Evolutionary conservation across 176 grass and related monocot genomes (phyloP), one percentile per base, ranked within the genome.

Genomic region (Alloteropsis semialata): DNA sequence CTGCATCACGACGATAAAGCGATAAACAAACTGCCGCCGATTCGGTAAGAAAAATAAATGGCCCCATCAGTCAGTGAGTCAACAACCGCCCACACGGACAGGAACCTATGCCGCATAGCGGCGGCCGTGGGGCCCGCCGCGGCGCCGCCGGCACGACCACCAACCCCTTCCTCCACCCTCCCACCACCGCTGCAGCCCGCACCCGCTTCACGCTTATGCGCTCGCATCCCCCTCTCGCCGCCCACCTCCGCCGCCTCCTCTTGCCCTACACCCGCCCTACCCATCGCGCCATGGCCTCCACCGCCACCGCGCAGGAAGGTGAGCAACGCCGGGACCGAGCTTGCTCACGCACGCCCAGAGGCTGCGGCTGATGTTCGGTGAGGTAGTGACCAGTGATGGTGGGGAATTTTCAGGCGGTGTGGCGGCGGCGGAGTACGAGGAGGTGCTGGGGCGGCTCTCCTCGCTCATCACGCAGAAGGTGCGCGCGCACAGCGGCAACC

Each of bases 381-480:
- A 14, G 27, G 59, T n/a, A 14, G 39, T n/a, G 32, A 10, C 46
- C 5, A 5, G 5, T 19, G 30, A n/a, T 62, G 4, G 6, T 7
- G 28, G 22, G 0, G n/a, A 1, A 2, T 10, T 56, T 56, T 57
- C 77, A 53, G 76, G 65, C 36, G 76, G 33, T 50, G 53, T 8
- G 16, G 80, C 62, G 51, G 30, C 32, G 57, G 37, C 69, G 78
- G 84, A 84, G 56, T 98, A 98, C 79, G 92, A 98, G 33, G 91
- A 91, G 72, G 92, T 92, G 58, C 72, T 98, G 58, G 87, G 55
- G 3, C 84, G 86, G 59, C 81, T 98, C 55, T 93, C 92, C 3
- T 98, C 92, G 67, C 92, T 98, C 32, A 98, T 98, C 89, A 90
- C 90, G 66, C 85, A 89, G 46, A 90, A 88, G 81, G 92, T 77